Base-by-base conservation (phyloP, 2,329 filamentous ascomycete genomes). In the Ophiosphaerella narmari region DNA sequence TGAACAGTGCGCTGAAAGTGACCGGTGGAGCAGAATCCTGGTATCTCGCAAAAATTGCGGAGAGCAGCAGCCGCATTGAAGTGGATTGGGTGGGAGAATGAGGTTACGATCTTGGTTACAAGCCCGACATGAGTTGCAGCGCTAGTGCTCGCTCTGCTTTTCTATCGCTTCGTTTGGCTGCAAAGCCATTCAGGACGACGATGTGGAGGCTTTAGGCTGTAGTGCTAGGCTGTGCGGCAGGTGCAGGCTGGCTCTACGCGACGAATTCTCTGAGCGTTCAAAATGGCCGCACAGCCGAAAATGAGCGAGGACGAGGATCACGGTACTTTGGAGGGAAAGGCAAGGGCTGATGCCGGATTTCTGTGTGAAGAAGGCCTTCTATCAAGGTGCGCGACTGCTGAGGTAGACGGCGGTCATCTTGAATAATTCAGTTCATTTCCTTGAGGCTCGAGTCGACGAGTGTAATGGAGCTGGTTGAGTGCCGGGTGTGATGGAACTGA, bases 31-130 rank as follows among this genome's bases (percentile, higher is more conserved):
- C 74, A 71, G 39, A 77, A 79, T 0, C 60, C 43, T 12, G 73
- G 68, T 11, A 75, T 60, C 2, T 68, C 52, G 51, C 77, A 80
- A 64, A 75, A 80, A 50, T 74, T 68, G 55, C 77, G 80, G 18
- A 18, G 18, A 18, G 35, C 9, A 4, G 37, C 13, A 2, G 14
- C 0, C 6, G 33, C 35, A 21, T 59, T 48, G 46, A 78, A 77
- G 3, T 54, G 33, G 11, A 79, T 70, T 0, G 77, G 76, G 40
- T 78, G 75, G 1, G 74, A 68, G 41, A 75, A 74, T 1, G 64
- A 72, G 1, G 76, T 79, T 2, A 50, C 51, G 37, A 78, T 70
- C 26, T 59, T 67, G 6, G 57, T 1, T 39, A 54, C 12, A 44
- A 0, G 39, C 59, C 21, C 50, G 49, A 5, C 42, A 54, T 6